Conservation (phyloP, 2,329 filamentous ascomycete species). For the Trichoderma sp. region DNA sequence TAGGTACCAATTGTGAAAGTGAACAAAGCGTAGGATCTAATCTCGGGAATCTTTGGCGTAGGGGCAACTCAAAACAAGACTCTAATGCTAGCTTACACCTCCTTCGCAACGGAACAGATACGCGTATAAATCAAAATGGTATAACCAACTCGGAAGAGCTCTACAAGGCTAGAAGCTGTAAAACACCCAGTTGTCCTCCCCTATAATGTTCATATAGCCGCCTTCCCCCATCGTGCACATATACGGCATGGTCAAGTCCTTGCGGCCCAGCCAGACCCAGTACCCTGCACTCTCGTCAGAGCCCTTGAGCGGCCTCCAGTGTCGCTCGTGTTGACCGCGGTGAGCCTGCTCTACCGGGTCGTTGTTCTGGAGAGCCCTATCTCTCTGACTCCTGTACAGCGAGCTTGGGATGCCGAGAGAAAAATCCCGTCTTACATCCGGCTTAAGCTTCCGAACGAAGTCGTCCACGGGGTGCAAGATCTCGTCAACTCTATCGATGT, state of each 20-base stretch:
- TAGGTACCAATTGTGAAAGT: not conserved
- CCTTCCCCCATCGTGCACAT: slow-evolving; percentile 13
- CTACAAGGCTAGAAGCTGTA: not conserved
- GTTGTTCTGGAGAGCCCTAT: slow-evolving; percentile 18
- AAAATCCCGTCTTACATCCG: slow-evolving; percentile 21
- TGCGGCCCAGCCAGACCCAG: slow-evolving; percentile 29
- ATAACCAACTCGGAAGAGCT: not conserved
- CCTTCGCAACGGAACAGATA: not conserved
- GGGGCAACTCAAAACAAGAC: not conserved
- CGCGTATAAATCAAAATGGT: not conserved
- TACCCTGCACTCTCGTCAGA: slow-evolving; percentile 24
- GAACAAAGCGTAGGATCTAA: not conserved
- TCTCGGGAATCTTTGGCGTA: not conserved
- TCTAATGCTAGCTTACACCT: not conserved
- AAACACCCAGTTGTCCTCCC: slow-evolving; percentile 18
- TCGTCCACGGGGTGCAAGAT: slow-evolving; percentile 21
- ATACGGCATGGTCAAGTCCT: slow-evolving; percentile 18
- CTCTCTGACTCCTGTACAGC: slow-evolving; percentile 22
- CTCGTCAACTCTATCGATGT: not conserved
- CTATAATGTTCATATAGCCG: not conserved
- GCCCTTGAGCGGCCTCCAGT: slow-evolving; percentile 24
- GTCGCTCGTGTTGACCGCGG: slow-evolving; percentile 22
- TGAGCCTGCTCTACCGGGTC: slow-evolving; percentile 22
- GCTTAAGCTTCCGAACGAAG: slow-evolving; percentile 24
- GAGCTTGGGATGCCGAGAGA: slow-evolving; percentile 27